Base-by-base conservation (phyloP, 169 alveolate genomes). In the Plasmodium gonderi region DNA sequence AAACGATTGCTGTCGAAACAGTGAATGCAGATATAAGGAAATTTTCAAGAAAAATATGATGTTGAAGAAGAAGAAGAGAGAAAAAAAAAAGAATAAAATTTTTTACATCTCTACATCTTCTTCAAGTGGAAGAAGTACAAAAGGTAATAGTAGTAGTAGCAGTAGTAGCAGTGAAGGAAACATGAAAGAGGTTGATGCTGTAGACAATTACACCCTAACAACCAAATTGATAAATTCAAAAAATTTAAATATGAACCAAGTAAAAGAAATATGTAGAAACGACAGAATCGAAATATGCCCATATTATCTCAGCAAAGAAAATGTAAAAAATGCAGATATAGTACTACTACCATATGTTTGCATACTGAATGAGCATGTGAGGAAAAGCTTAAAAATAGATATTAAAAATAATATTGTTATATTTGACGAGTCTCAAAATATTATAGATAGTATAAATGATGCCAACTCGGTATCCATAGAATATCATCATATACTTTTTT, bases 351-450 rank as follows among this genome's bases (percentile, higher is more conserved):
- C 97, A 36, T 96, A 96, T 89, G 95, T 92, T 69, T 94, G 94
- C 77, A 94, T 96, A 31, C 94, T 96, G 80, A 96, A 96, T 49
- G 95, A 94, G 72, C 80, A 90, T 17, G 75, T 95, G 1, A 49
- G 95, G 83, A 85, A 79, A 20, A 94, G 76, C 26, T 69, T 82
- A 82, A 82, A 82, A 69, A 94, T 96, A 33, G 38, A 80, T 65
- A 93, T 91, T 68, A 91, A 74, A 74, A 81, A 91, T 54, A 80
- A 93, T 23, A 49, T 94, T 14, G 90, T 83, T 17, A 94, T 96
- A 31, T 90, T 96, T 90, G 98, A 96, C 72, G 98, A 96, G 89
- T 97, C 98, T 7, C 98, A 96, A 83, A 96, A 95, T 91, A 81
- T 95, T 51, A 45, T 82, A 45, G 91, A 82, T n/a, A 82, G 76